Conservation (phyloP, 768 basidiomycete genomes). For the Neoboletus magnificus region DNA sequence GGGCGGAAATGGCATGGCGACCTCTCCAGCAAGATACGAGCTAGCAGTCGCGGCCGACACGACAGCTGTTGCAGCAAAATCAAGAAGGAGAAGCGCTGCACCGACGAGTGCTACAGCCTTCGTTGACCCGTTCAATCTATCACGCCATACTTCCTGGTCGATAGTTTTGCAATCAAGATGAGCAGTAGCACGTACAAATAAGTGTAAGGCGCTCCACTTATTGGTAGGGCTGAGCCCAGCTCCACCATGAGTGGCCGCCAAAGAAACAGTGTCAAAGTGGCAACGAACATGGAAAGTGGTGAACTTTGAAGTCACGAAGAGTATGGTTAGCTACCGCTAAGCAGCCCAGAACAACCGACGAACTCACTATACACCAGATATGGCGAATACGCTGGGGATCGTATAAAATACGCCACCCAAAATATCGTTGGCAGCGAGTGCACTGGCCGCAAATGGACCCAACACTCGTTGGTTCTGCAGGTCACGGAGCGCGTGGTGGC, state of each 20-base stretch:
- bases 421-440: conserved; percentile 64
- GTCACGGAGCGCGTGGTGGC: conserved; percentile 33
- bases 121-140: conserved; percentile 58
- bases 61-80: conserved; percentile 65
- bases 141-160: not conserved
- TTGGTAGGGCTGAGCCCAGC: conserved; percentile 62
- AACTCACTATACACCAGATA: conserved; percentile 61
- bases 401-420: conserved; percentile 70
- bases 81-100: conserved; percentile 65
- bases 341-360: not conserved
- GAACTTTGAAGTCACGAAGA: conserved; percentile 41
- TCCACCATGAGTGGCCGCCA: conserved; percentile 79
- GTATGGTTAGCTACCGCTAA: not conserved
- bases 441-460: conserved; percentile 63
- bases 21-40: conserved; percentile 64
- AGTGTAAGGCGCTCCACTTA: conserved; percentile 69
- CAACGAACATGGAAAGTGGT: conserved; percentile 63
- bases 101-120: conserved; percentile 63
- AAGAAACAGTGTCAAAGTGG: conserved; percentile 58
- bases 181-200: conserved; percentile 47
- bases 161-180: not conserved
- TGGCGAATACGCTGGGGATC: conserved; percentile 59
- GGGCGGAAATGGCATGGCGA: conserved; percentile 52
- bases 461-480: conserved; percentile 40
- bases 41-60: conserved; percentile 74